These are phyloP conservation scores for Chondrostereum purpureum DNA, from an alignment of 1,284 basidiomycete genomes.

Conservation along the genomic window DNA sequence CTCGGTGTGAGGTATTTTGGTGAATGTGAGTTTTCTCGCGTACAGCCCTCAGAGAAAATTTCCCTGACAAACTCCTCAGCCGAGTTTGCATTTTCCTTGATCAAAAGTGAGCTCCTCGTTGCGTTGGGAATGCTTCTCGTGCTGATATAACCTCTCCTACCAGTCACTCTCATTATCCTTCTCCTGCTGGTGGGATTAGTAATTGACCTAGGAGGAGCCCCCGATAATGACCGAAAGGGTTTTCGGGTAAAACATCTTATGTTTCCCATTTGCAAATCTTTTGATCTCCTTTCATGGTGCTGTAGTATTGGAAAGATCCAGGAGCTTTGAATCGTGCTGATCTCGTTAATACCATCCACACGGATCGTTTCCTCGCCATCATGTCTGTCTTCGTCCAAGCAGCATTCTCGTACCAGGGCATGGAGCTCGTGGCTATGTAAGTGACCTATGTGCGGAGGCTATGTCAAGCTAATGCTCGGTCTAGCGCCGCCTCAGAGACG, in stretches of 20 bases:
- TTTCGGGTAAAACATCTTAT: constrained; percentile 40
- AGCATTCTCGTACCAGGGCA: constrained; percentile 79
- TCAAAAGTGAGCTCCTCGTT: constrained; percentile 42
- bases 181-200: constrained; percentile 61
- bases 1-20: constrained; percentile 71
- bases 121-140: too few relatives aligned
- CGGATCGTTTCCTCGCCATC: constrained; percentile 65
- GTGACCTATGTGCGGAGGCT: constrained; percentile 14
- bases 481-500: constrained; percentile 59
- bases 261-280: constrained; percentile 4
- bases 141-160: too few relatives aligned
- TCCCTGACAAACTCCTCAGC: constrained; percentile 23
- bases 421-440: constrained; percentile 77
- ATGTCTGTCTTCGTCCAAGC: constrained; percentile 69
- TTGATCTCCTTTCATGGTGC: constrained; percentile 1
- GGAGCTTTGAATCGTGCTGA: constrained; percentile 49
- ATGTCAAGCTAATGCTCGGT: neutral
- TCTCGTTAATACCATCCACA: constrained; percentile 34
- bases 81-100: constrained; percentile 58
- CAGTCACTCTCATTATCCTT: constrained; percentile 51
- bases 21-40: too few relatives aligned
- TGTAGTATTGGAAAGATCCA: constrained; percentile 65
- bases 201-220: constrained; percentile 69
- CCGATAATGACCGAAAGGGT: constrained; percentile 49
- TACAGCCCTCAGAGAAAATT: too few relatives aligned